phyloP scores from a whole-genome alignment of 2,329 filamentous ascomycete species.

The Aspergillus flavus region DNA sequence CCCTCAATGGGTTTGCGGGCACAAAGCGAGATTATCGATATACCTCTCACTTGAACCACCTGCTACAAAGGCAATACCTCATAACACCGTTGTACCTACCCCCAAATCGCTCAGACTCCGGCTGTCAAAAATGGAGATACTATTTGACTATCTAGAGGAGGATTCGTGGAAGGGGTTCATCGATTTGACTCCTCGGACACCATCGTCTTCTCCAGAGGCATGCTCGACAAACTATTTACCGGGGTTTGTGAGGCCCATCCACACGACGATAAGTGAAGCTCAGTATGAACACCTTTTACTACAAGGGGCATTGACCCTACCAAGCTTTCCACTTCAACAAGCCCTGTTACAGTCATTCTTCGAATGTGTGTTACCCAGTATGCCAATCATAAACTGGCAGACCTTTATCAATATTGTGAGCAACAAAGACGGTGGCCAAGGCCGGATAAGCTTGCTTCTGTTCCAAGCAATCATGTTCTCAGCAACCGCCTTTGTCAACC shows the following conservation, averaged over 20 bases:
- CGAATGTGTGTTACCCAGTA: neutral
- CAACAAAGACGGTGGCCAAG: neutral
- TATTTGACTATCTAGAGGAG: neutral
- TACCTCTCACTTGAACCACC: neutral
- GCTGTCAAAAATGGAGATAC: neutral
- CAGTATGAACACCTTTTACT: neutral
- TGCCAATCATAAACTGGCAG: neutral
- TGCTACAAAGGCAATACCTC: neutral
- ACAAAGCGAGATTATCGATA: neutral
- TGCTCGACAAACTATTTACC: neutral
- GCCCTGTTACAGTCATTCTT: neutral
- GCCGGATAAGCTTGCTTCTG: constrained; percentile 1
- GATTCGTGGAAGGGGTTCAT: neutral
- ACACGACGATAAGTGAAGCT: neutral
- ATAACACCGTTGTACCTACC: neutral
- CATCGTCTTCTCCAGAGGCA: neutral
- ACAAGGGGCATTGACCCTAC: neutral
- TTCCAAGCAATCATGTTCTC: constrained; percentile 1
- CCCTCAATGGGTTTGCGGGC: neutral
- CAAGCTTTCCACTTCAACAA: constrained; percentile 1
- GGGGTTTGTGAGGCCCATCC: neutral
- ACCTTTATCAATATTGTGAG: neutral
- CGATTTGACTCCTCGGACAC: neutral
- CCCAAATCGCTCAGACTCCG: neutral
- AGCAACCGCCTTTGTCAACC: neutral